Base-by-base conservation (phyloP, 208 protist genomes). In the Leishmania aethiopica region DNA sequence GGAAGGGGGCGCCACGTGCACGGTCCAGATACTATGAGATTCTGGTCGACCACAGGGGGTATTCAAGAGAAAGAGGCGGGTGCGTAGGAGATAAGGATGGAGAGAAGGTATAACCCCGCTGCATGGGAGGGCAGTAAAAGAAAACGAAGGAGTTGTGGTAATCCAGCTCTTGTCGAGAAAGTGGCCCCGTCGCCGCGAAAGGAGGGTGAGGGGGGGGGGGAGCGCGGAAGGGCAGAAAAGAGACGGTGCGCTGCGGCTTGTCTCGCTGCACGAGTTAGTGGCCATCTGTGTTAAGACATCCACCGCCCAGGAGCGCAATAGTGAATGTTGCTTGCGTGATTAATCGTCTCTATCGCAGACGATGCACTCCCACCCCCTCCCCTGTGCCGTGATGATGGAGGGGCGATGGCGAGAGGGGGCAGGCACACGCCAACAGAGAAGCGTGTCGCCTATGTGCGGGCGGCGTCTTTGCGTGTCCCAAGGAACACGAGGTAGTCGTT, bases 401-500 rank as follows among this genome's bases (percentile, higher is more conserved):
- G 45, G 49, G n/a, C 42, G 2, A 28, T n/a, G 25, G 17, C 15
- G 40, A 6, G 51, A 47, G 17, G 67, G 67, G 22, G 40, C 19
- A 49, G 35, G 28, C 22, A 42, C 42, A 78, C 32, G 32, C 51
- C 7, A 35, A 53, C 13, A 15, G 53, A 42, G n/a, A 42, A 28
- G 13, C n/a, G 11, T 17, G 49, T 55, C 10, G 13, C n/a, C 49
- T 81, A 85, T 4, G 62, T 35, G 32, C 88, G 47, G 49, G 35
- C 62, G 47, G 91, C 88, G 79, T 96, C 93, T 42, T 88, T 89
- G 35, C 93, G 86, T 15, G 94, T 94, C n/a, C 89, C 84, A 22
- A 97, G 86, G 78, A 90, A 97, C 13, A 80, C 53, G 13, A 97
- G 79, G 57, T 97, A 96, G 28, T 84, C 82, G 53, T 97, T 82